Percentiles rank a stretch among this genome's conserved stretches.
phyloP scores from a whole-genome alignment of 805 yeast genomes.

The Candida nemodendra region DNA sequence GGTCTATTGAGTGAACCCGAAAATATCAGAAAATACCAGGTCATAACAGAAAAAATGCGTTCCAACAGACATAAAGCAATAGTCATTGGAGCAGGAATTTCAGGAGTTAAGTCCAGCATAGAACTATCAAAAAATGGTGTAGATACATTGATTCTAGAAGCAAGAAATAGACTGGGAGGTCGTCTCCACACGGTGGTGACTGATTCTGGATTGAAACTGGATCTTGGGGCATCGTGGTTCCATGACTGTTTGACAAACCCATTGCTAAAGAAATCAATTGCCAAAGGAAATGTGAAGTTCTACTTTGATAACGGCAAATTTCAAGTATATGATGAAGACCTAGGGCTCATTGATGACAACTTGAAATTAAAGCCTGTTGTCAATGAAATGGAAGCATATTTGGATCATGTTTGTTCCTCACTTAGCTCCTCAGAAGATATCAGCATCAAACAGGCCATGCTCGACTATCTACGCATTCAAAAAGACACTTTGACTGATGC shows the following conservation, averaged over 20 bases:
- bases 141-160: slow-evolving; percentile 46
- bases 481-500: slow-evolving; percentile 45
- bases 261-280: slow-evolving; percentile 49
- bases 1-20: too few species aligned
- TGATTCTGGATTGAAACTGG: slow-evolving; percentile 41
- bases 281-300: slow-evolving; percentile 26
- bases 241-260: slow-evolving; percentile 75
- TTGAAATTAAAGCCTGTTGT: slow-evolving; percentile 39
- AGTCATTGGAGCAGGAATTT: slow-evolving; percentile 55
- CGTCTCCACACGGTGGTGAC: slow-evolving; percentile 47
- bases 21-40: too few species aligned
- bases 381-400: slow-evolving; percentile 29
- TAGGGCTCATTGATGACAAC: slow-evolving; percentile 46
- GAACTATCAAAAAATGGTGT: slow-evolving; percentile 36
- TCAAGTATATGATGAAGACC: slow-evolving; percentile 18
- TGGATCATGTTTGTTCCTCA: slow-evolving; percentile 16
- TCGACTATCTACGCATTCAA: slow-evolving; percentile 45
- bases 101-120: slow-evolving; percentile 51
- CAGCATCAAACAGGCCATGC: slow-evolving; percentile 51
- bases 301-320: slow-evolving; percentile 34
- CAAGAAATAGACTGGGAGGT: slow-evolving; percentile 65
- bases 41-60: too few species aligned
- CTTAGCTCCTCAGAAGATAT: slow-evolving; percentile 44
- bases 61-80: slow-evolving; percentile 32
- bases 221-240: slow-evolving; percentile 89